These are phyloP conservation scores for Claviceps maximensis DNA, from an alignment of 2,329 filamentous ascomycete species.

Conservation along the genomic window DNA sequence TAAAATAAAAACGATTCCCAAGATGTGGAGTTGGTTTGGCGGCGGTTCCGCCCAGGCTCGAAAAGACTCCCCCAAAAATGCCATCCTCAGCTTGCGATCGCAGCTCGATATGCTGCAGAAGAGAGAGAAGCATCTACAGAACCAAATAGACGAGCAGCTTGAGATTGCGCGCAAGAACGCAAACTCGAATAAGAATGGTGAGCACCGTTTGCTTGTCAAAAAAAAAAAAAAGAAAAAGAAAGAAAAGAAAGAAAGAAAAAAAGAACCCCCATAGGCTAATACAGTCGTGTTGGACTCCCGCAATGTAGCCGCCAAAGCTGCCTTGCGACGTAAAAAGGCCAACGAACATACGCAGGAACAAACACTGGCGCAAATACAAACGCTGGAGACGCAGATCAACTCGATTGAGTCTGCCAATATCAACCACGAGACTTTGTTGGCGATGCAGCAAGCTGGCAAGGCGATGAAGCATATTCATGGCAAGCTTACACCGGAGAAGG, in stretches of 20 bases:
- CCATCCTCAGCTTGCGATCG: conserved; percentile 73
- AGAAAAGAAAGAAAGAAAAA: neutral
- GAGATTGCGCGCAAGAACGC: conserved; percentile 79
- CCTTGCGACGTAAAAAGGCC: conserved; percentile 85
- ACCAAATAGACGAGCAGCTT: conserved; percentile 88
- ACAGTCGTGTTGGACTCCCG: too few species aligned
- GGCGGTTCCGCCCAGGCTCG: conserved; percentile 68
- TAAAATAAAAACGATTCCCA: conserved; percentile 10
- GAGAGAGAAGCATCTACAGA: conserved; percentile 80
- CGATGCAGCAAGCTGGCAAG: conserved; percentile 80
- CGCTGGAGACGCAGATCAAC: conserved; percentile 89
- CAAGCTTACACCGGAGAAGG: conserved; percentile 83
- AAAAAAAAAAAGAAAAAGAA: too few species aligned
- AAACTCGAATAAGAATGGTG: conserved; percentile 77
- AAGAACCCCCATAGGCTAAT: too few species aligned
- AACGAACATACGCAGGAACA: conserved; percentile 88
- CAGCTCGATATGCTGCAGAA: conserved; percentile 98
- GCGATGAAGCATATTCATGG: conserved; percentile 93
- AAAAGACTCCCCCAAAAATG: conserved; percentile 93
- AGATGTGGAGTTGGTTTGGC: conserved; percentile 83
- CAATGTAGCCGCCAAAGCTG: conserved; percentile 67
- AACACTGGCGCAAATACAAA: conserved; percentile 77
- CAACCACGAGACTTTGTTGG: conserved; percentile 88
- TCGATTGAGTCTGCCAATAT: conserved; percentile 97
- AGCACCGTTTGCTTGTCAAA: conserved; percentile 14